These are phyloP conservation scores for Pseudoperonospora humuli DNA, from an alignment of 352 stramenopile genomes.

Conservation along the genomic window DNA sequence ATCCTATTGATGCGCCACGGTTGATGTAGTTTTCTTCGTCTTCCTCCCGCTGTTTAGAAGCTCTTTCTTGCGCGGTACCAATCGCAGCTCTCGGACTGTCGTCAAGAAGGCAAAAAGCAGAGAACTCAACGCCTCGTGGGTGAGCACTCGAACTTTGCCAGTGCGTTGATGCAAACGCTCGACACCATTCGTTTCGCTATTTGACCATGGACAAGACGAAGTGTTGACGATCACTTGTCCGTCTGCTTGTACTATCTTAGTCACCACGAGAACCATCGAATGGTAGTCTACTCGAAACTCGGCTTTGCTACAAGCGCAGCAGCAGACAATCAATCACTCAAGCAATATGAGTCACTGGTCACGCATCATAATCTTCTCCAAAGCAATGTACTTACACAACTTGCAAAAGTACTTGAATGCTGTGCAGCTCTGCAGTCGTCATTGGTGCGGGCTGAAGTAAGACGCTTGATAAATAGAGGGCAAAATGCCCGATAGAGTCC, in stretches of 20 bases:
- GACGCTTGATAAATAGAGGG: slow-evolving; percentile 63
- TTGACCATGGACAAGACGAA: slow-evolving; percentile 14
- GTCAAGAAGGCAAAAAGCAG: slow-evolving; percentile 67
- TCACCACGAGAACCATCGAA: slow-evolving; percentile 29
- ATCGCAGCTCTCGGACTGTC: slow-evolving; percentile 71
- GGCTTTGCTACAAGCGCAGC: slow-evolving; percentile 24
- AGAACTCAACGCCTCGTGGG: slow-evolving; percentile 31
- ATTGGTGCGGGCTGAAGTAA: slow-evolving; percentile 49
- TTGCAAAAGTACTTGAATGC: slow-evolving; percentile 72
- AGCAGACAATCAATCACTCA: slow-evolving; percentile 1
- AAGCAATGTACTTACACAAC: slow-evolving; percentile 54
- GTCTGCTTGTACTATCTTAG: slow-evolving; percentile 26
- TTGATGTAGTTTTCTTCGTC: slow-evolving; percentile 6
- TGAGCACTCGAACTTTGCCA: slow-evolving; percentile 27
- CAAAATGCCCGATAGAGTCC: slow-evolving; percentile 75
- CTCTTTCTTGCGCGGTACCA: slow-evolving; percentile 67
- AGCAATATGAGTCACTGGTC: not conserved
- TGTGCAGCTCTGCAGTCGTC: slow-evolving; percentile 51
- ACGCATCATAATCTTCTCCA: not conserved
- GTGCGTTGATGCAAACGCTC: slow-evolving; percentile 5
- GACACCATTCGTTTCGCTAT: slow-evolving; percentile 6
- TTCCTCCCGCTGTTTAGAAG: slow-evolving; percentile 34
- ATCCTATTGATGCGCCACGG: slow-evolving; percentile 19
- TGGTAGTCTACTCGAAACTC: slow-evolving; percentile 35
- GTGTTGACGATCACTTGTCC: slow-evolving; percentile 34